Base-by-base conservation (phyloP, 495 filamentous ascomycete species). In the Lentithecium fluviatile region DNA sequence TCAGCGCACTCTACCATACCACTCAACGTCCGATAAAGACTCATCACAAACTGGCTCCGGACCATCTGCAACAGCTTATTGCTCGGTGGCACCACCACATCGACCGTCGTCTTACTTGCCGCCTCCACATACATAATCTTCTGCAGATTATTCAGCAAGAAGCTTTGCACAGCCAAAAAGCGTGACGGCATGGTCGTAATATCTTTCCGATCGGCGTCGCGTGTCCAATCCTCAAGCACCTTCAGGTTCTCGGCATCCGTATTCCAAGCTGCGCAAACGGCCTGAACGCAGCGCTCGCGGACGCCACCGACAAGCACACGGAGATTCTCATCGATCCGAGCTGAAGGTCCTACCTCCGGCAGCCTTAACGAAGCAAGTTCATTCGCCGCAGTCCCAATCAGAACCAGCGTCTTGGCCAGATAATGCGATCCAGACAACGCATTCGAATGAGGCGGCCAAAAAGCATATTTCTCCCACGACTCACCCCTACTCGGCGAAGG, bases 1-100 rank as follows among this genome's bases (percentile, higher is more conserved):
- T 96, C 91, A 32, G 94, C 93, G 73, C 94, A 96, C 73, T 97
- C 94, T 0, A 98, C 90, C 82, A 98, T 88, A 2, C 93, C 94
- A 66, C 90, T 90, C 3, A 98, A 76, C 32, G 88, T 86, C 71
- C 94, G 96, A 73, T 96, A 96, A 37, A 98, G 78, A 40, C 90
- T 93, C 2, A 85, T 88, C 4, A 96, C 90, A 69, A 97, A 97
- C 63, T 92, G 88, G 37, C 80, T 83, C 51, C 91, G 82, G 19
- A 96, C 90, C 81, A 88, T 87, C 69, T 91, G 85, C 23, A 97
- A 75, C 43, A 96, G 73, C 71, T 97, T 97, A 11, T 84, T 76
- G 21, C 88, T 84, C 1, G 94, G 94, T 36, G 91, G 85, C 2
- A 85, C 81, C 38, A 98, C 83, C 54, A 98, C 88, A 64, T 90